Base-by-base conservation (phyloP, 225 moss, liverwort and hornwort genomes). In the Thuidium tamariscinum region DNA sequence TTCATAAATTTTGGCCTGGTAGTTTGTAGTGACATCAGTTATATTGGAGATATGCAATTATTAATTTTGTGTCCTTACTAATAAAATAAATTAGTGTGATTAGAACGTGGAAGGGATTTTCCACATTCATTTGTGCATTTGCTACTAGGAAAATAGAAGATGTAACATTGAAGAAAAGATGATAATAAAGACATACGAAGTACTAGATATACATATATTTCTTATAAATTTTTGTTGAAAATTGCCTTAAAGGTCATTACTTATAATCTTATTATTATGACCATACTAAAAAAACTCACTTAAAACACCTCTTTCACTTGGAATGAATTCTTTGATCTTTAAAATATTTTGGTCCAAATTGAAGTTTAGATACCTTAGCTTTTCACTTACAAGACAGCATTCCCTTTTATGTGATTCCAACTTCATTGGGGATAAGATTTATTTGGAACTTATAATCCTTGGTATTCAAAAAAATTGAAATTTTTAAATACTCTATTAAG, bases 361-460 rank as follows among this genome's bases (percentile, higher is more conserved):
- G n/a, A n/a, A n/a, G n/a, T n/a, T n/a, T n/a, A n/a, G n/a, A n/a
- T n/a, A n/a, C n/a, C 7, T 49, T 13, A 13, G 0, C 4, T 34
- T 49, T 7, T 21, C 2, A 21, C 1, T 74, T 0, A 20, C 2
- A 32, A 32, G 8, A 30, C 7, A 48, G 2, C 7, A 48, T 32
- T 48, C 48, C 19, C 11, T 30, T 11, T 4, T 0, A 30, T 18
- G 16, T 46, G 7, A 1, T 27, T 46, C 4, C 4, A 48, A 73
- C 9, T 27, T 27, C 1, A 16, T 26, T 3, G 0, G 1, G 3
- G 0, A 2, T 3, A 3, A 2, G 10, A 5, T 4, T 22, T 66
- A 16, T 52, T 52, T 16, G 17, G 52, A 52, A 0, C 2, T 29
- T 6, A 29, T 72, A 10, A 10, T 46, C 11, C 2, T 46, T 46